Evolutionary conservation across 176 grass and related monocot genomes (phyloP), one percentile per base, ranked within the genome.

Genomic region (Eragrostis curvula): DNA sequence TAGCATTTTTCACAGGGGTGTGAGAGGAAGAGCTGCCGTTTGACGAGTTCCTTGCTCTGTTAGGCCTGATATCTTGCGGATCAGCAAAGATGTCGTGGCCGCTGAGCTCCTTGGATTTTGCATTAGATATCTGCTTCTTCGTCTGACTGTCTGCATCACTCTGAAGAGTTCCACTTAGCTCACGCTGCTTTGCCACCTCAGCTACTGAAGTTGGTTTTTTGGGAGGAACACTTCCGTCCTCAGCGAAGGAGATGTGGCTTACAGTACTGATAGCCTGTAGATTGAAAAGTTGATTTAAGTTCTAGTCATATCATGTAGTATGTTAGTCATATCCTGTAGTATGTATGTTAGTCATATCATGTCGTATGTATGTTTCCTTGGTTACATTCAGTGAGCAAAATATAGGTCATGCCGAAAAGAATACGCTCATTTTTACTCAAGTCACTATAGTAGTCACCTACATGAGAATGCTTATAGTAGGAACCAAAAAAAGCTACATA

Each of bases 161-260:
- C 30, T 83, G 83, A 25, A 94, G 66, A 43, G 87, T 88, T 39
- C 94, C 94, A 21, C 89, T 92, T 74, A 97, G 87, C 77, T 97
- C 94, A 75, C 79, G 92, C 85, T 97, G 94, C 91, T 97, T 97
- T 82, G 94, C 94, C 63, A 94, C 82, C 83, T 92, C 94, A 17
- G 94, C 94, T 52, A 94, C 53, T 0, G 94, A 94, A 61, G 84
- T 90, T 21, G 94, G 94, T 45, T 92, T 97, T 73, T 97, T 97
- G 55, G 89, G 91, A 61, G 94, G 87, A 65, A 88, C 67, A 71
- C 73, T 88, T 74, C 88, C 89, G 15, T 94, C 91, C 81, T 97
- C 91, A 58, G 82, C 75, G 3, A 97, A 97, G 3, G 91, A 94
- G 70, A 97, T 94, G 87, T 97, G 87, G 85, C 94, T 97, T 53